A percentile compares a stretch with the other conserved stretches of the same genome.
Evolutionary conservation across 2,329 filamentous ascomycete species (phyloP).

Genomic region (Aspergillus sp.): DNA sequence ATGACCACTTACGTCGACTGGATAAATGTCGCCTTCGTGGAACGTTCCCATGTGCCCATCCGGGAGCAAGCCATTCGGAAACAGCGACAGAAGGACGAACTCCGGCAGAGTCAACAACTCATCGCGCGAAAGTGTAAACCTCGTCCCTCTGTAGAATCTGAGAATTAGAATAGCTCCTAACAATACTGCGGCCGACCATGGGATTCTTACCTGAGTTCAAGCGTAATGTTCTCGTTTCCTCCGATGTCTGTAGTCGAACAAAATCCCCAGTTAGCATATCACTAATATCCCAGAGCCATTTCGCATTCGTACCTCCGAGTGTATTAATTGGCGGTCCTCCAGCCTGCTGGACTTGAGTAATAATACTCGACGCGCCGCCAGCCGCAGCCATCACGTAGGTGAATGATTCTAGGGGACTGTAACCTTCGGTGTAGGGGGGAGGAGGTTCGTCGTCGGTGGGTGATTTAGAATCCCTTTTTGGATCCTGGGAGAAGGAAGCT

Average conservation of each 20-base stretch:
- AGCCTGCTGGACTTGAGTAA: slow-evolving; percentile 96
- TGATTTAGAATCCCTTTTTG: slow-evolving; percentile 67
- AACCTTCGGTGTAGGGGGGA: slow-evolving; percentile 89
- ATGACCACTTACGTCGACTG: slow-evolving; percentile 77
- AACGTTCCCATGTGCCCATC: slow-evolving; percentile 93
- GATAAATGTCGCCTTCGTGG: slow-evolving; percentile 86
- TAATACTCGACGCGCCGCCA: slow-evolving; percentile 94
- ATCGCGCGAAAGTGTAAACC: slow-evolving; percentile 88
- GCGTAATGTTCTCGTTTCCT: slow-evolving; percentile 86
- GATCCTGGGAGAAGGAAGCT: slow-evolving; percentile 71
- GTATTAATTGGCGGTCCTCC: slow-evolving; percentile 78
- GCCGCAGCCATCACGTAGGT: slow-evolving; percentile 96
- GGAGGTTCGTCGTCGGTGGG: slow-evolving; percentile 81
- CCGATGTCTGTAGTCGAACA: slow-evolving; percentile 54
- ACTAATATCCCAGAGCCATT: background rate
- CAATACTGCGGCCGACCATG: slow-evolving; percentile 5
- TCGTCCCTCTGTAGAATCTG: slow-evolving; percentile 59
- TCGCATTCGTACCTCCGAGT: slow-evolving; percentile 59
- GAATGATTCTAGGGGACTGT: slow-evolving; percentile 84
- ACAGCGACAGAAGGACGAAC: slow-evolving; percentile 94
- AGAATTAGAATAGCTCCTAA: slow-evolving; percentile 7
- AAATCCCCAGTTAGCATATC: background rate
- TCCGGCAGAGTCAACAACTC: slow-evolving; percentile 92
- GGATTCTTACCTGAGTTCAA: slow-evolving; percentile 75
- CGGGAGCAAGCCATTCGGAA: slow-evolving; percentile 94